Conservation (phyloP, 805 yeast genomes). For the Kazachstania martiniae region DNA sequence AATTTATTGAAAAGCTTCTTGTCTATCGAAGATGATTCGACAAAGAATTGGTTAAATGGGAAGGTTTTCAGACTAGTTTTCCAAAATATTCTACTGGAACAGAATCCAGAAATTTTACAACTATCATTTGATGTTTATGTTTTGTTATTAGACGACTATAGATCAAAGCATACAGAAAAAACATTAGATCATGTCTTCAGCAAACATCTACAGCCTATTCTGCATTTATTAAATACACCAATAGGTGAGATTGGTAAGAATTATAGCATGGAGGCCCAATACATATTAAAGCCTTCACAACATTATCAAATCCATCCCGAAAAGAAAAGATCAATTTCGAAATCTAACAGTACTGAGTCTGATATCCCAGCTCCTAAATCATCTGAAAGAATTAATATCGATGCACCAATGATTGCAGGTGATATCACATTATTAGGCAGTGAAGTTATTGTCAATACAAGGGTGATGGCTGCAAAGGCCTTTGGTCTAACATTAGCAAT, state of each 20-base stretch:
- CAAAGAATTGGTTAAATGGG: slow-evolving; percentile 68
- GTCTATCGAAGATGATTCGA: slow-evolving; percentile 38
- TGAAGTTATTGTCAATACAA: slow-evolving; percentile 63
- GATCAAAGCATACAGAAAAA: slow-evolving; percentile 26
- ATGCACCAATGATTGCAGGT: slow-evolving; percentile 84
- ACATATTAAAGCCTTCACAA: slow-evolving; percentile 64
- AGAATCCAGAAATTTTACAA: slow-evolving; percentile 58
- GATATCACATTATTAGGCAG: slow-evolving; percentile 79
- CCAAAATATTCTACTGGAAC: slow-evolving; percentile 85
- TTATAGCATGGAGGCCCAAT: slow-evolving; percentile 69
- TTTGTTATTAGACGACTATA: slow-evolving; percentile 40
- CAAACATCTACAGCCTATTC: slow-evolving; percentile 47
- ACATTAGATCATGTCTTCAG: slow-evolving; percentile 43
- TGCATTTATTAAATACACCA: slow-evolving; percentile 77
- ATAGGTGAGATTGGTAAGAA: slow-evolving; percentile 86
- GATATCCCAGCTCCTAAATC: slow-evolving; percentile 40
- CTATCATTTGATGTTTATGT: slow-evolving; percentile 55
- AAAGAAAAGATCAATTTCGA: slow-evolving; percentile 24
- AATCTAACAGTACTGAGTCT: slow-evolving; percentile 16
- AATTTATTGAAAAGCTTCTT: slow-evolving; percentile 72
- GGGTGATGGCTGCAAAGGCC: slow-evolving; percentile 65
- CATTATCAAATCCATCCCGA: slow-evolving; percentile 26
- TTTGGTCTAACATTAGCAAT: slow-evolving; percentile 55
- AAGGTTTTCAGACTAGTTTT: slow-evolving; percentile 63
- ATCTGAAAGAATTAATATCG: slow-evolving; percentile 69